phyloP scores from a whole-genome alignment of 1,284 basidiomycete species.

The Hortiboletus rubellus region DNA sequence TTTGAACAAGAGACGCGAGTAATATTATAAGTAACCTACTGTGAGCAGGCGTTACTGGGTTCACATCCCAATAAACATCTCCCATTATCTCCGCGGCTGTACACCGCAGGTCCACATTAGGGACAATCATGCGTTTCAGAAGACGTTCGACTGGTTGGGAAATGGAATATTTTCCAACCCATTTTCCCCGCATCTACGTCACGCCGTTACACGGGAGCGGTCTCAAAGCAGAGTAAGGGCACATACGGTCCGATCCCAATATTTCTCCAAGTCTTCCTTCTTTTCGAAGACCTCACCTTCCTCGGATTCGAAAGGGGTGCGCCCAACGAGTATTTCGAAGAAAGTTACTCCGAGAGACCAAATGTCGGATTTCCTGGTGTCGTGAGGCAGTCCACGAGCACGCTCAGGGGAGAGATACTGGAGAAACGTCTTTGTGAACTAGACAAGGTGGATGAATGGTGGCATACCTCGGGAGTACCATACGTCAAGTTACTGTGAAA shows the following conservation, averaged over 20 bases:
- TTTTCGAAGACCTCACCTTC: slow-evolving; percentile 81
- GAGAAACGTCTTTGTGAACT: not conserved
- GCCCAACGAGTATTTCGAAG: slow-evolving; percentile 87
- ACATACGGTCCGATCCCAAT: slow-evolving; percentile 78
- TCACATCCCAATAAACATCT: slow-evolving; percentile 64
- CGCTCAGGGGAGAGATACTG: slow-evolving; percentile 89
- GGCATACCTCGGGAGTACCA: slow-evolving; percentile 81
- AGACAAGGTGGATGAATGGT: not conserved
- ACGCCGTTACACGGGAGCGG: not conserved
- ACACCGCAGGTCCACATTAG: slow-evolving; percentile 71
- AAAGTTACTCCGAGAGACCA: slow-evolving; percentile 93
- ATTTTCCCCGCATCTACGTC: slow-evolving; percentile 67
- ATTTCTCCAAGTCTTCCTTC: slow-evolving; percentile 79
- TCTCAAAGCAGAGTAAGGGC: not conserved
- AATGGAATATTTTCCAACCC: slow-evolving; percentile 82
- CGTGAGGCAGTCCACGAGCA: slow-evolving; percentile 81
- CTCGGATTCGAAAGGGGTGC: slow-evolving; percentile 87
- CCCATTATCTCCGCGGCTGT: slow-evolving; percentile 63
- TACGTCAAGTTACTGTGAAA: slow-evolving; percentile 85
- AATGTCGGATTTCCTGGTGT: slow-evolving; percentile 89
- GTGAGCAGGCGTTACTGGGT: slow-evolving; percentile 14
- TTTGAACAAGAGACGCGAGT: not conserved
- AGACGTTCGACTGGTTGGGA: slow-evolving; percentile 64
- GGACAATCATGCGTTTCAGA: slow-evolving; percentile 72
- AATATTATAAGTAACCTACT: slow-evolving; percentile 19